Percentiles rank a stretch among this genome's conserved stretches.
These are phyloP conservation scores for Nakazawaea sp. DNA, from an alignment of 805 yeast species.

Conservation along the genomic window DNA sequence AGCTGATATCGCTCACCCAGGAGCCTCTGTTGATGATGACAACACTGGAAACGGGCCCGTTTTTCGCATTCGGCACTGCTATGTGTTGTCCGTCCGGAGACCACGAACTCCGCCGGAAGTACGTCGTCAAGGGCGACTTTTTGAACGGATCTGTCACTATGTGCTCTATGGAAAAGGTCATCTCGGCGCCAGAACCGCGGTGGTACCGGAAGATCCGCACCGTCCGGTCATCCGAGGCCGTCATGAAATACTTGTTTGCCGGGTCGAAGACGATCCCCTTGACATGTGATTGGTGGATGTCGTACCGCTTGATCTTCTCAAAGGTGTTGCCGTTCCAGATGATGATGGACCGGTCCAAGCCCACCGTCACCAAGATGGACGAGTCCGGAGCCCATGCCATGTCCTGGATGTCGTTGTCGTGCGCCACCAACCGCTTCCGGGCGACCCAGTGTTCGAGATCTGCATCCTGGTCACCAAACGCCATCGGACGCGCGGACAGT, in stretches of 20 bases:
- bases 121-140: slow-evolving; percentile 87
- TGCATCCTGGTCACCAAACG: slow-evolving; percentile 62
- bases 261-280: slow-evolving; percentile 98
- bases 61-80: slow-evolving; percentile 81
- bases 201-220: slow-evolving; percentile 84
- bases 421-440: slow-evolving; percentile 86
- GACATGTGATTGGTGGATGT: slow-evolving; percentile 90
- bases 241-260: slow-evolving; percentile 94
- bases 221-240: slow-evolving; percentile 94
- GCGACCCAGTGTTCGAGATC: slow-evolving; percentile 95
- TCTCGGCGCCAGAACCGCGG: slow-evolving; percentile 55
- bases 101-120: slow-evolving; percentile 83
- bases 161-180: slow-evolving; percentile 82
- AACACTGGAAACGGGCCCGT: slow-evolving; percentile 74
- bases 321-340: slow-evolving; percentile 93
- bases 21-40: slow-evolving; percentile 69
- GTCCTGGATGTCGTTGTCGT: slow-evolving; percentile 96
- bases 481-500: slow-evolving; percentile 39
- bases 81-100: slow-evolving; percentile 86
- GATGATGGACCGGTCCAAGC: slow-evolving; percentile 86
- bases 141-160: slow-evolving; percentile 78
- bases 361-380: slow-evolving; percentile 84
- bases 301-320: slow-evolving; percentile 82
- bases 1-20: slow-evolving; percentile 70
- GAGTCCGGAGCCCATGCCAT: slow-evolving; percentile 98